A percentile compares a stretch with the other conserved stretches of the same genome.
Conservation (phyloP, 768 basidiomycete species). For the Zangia roseola region DNA sequence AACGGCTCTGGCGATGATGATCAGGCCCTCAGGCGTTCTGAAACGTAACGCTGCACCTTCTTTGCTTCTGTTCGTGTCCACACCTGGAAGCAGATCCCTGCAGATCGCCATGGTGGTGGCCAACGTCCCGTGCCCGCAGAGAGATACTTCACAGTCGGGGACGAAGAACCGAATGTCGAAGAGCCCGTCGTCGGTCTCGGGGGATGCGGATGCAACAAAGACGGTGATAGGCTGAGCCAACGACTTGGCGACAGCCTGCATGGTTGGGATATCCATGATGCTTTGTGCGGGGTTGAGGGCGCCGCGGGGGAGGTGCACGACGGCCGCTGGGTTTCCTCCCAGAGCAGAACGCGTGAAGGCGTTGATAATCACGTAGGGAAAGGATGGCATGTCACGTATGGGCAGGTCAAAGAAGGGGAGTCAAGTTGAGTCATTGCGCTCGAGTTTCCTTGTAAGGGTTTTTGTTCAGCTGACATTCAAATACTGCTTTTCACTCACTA, state of each 20-base stretch:
- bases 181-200: slow-evolving; percentile 10
- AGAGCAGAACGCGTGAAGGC: slow-evolving; percentile 44
- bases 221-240: slow-evolving; percentile 46
- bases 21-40: slow-evolving; percentile 29
- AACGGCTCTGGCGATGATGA: slow-evolving; percentile 14
- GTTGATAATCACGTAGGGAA: slow-evolving; percentile 37
- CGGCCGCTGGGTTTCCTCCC: slow-evolving; percentile 45
- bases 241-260: slow-evolving; percentile 36
- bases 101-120: slow-evolving; percentile 43
- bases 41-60: slow-evolving; percentile 25
- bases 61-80: too few relatives aligned
- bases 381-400: background rate
- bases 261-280: slow-evolving; percentile 1
- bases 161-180: slow-evolving; percentile 43
- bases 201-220: slow-evolving; percentile 30
- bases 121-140: slow-evolving; percentile 48
- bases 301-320: slow-evolving; percentile 30
- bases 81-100: background rate
- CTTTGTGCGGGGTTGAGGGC: background rate
- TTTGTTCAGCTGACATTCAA: too few relatives aligned
- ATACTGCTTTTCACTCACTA: too few relatives aligned
- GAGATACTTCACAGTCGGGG: slow-evolving; percentile 28
- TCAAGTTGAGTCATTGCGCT: too few relatives aligned
- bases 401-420: too few relatives aligned
- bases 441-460: too few relatives aligned